A percentile compares a stretch with the other conserved stretches of the same genome.
Conservation (phyloP, 305 asterid species). For the Rubia tinctorum region DNA sequence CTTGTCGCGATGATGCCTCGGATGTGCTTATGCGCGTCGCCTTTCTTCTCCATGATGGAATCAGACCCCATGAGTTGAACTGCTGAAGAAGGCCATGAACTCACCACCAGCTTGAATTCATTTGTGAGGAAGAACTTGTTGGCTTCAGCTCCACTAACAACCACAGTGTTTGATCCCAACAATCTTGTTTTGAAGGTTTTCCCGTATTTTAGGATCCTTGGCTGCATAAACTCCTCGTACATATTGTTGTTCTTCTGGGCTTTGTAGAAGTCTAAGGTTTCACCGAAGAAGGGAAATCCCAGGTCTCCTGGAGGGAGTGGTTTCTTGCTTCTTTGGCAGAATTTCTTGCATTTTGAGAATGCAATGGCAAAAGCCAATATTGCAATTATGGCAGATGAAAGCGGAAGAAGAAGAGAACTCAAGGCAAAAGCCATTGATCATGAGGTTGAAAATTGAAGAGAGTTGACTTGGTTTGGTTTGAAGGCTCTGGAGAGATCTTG, state of each 20-base stretch:
- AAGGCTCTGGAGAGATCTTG: no score
- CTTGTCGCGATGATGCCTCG: conserved; percentile 69
- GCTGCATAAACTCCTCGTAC: conserved; percentile 56
- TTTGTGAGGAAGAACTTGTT: conserved; percentile 74
- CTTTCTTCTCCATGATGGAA: conserved; percentile 86
- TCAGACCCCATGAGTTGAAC: conserved; percentile 83
- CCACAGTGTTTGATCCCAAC: conserved; percentile 76
- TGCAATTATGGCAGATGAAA: conserved; percentile 23
- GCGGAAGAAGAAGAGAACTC: conserved; percentile 19
- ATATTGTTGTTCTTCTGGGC: conserved; percentile 63
- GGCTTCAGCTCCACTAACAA: conserved; percentile 72
- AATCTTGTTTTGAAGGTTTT: conserved; percentile 65
- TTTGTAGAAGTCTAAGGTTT: conserved; percentile 63
- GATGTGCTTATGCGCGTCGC: conserved; percentile 63
- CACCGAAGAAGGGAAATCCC: conserved; percentile 83
- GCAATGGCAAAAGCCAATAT: conserved; percentile 24
- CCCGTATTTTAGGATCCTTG: conserved; percentile 56
- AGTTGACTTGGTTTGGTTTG: no score
- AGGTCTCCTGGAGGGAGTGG: conserved; percentile 70
- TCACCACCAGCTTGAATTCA: conserved; percentile 77
- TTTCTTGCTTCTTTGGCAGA: conserved; percentile 26
- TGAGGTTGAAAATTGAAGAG: conserved; percentile 1
- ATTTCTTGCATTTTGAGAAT: conserved; percentile 18
- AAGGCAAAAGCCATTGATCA: conserved; percentile 35
- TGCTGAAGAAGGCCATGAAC: conserved; percentile 88